These are phyloP conservation scores for Pulveroboletus sp. DNA, from an alignment of 768 basidiomycete genomes.

Conservation along the genomic window DNA sequence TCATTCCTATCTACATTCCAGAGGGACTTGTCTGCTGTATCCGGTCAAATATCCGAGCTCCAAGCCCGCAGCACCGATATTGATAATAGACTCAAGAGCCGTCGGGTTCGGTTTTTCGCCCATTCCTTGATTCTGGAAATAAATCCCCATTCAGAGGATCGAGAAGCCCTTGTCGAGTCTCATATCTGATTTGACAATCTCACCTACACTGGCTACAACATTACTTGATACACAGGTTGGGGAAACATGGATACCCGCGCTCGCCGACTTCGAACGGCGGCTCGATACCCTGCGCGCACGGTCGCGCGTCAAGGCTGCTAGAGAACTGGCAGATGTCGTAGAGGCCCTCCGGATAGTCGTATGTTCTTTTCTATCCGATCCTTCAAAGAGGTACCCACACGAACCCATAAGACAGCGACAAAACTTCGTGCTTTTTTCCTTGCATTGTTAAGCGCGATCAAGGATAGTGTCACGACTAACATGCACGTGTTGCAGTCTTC, in stretches of 20 bases:
- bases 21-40: constrained; percentile 89
- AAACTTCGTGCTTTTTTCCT: constrained; percentile 88
- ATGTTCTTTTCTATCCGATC: constrained; percentile 27
- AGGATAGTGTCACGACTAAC: constrained; percentile 82
- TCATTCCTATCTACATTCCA: constrained; percentile 95
- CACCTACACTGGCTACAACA: constrained; percentile 70
- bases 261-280: constrained; percentile 77
- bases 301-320: constrained; percentile 81
- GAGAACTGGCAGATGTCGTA: constrained; percentile 76
- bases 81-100: constrained; percentile 78
- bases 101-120: constrained; percentile 57
- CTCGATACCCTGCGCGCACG: constrained; percentile 68
- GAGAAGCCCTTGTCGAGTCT: constrained; percentile 84
- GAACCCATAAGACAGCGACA: constrained; percentile 67
- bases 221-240: constrained; percentile 84
- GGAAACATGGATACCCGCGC: constrained; percentile 83
- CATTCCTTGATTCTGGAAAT: background rate
- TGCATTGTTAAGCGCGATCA: constrained; percentile 78
- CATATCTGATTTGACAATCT: constrained; percentile 75
- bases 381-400: constrained; percentile 2
- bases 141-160: constrained; percentile 60
- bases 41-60: constrained; percentile 93
- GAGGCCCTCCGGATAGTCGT: constrained; percentile 91
- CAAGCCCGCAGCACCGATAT: constrained; percentile 90
- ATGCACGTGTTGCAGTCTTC: constrained; percentile 91